A percentile compares a stretch with the other conserved stretches of the same genome.
These are phyloP conservation scores for Pichia sp. DNA, from an alignment of 1,139 yeast species.

Conservation along the genomic window DNA sequence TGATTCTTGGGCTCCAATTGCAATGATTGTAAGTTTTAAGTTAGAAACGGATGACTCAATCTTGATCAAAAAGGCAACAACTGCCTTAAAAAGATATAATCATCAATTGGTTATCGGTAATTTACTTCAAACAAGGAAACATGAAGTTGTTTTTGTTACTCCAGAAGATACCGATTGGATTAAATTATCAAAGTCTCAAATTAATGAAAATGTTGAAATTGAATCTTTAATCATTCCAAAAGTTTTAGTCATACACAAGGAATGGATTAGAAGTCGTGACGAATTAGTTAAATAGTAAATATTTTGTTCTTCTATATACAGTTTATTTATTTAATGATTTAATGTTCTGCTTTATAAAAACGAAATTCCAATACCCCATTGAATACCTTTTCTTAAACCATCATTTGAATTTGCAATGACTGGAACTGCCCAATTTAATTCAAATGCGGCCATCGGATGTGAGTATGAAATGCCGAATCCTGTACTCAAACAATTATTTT, in stretches of 20 bases:
- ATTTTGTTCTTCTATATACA: neutral
- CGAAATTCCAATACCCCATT: constrained; percentile 86
- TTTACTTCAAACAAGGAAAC: constrained; percentile 79
- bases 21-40: constrained; percentile 92
- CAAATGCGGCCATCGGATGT: constrained; percentile 89
- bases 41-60: constrained; percentile 79
- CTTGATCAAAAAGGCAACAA: constrained; percentile 65
- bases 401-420: constrained; percentile 60
- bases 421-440: constrained; percentile 80
- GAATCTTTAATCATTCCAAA: constrained; percentile 75
- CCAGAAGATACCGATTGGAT: constrained; percentile 47
- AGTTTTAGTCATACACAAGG: constrained; percentile 54
- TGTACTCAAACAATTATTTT: constrained; percentile 35
- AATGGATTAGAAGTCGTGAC: constrained; percentile 44
- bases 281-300: constrained; percentile 1
- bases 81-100: constrained; percentile 75
- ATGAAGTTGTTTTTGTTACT: constrained; percentile 81
- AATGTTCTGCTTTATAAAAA: constrained; percentile 44
- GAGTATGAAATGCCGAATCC: constrained; percentile 78
- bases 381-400: constrained; percentile 73
- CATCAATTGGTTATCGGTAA: constrained; percentile 96
- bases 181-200: constrained; percentile 39
- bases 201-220: constrained; percentile 43
- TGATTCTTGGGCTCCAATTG: constrained; percentile 90
- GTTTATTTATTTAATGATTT: neutral